Conservation (phyloP, 2,329 filamentous ascomycete species). For the Exutisphaerella laricina region DNA sequence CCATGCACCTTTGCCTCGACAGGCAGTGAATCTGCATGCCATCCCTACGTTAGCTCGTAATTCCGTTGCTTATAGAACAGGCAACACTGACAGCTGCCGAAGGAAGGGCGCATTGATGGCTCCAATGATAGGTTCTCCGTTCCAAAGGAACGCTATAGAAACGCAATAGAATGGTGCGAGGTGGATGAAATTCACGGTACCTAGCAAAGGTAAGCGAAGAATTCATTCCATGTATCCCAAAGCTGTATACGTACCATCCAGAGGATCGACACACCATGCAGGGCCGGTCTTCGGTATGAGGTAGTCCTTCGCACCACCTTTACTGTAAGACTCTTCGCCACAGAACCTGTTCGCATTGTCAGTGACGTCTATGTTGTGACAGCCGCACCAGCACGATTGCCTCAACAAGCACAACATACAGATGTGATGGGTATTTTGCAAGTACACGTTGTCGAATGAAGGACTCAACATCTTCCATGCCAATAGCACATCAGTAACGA, state of each 20-base stretch:
- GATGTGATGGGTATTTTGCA: slow-evolving; percentile 60
- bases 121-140: slow-evolving; percentile 58
- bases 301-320: slow-evolving; percentile 61
- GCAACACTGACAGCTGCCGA: slow-evolving; percentile 15
- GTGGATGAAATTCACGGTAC: slow-evolving; percentile 75
- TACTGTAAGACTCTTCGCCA: slow-evolving; percentile 70
- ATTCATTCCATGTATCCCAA: background rate
- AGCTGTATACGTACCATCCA: slow-evolving; percentile 52
- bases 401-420: slow-evolving; percentile 43
- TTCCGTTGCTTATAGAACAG: background rate
- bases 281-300: slow-evolving; percentile 55
- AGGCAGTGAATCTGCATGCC: slow-evolving; percentile 62
- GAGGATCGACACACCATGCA: slow-evolving; percentile 70
- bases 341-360: slow-evolving; percentile 68
- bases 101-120: slow-evolving; percentile 68
- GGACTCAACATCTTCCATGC: slow-evolving; percentile 57
- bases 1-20: slow-evolving; percentile 61
- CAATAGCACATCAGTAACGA: slow-evolving; percentile 5
- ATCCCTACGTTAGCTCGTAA: slow-evolving; percentile 5
- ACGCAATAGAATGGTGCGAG: slow-evolving; percentile 78
- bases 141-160: slow-evolving; percentile 63
- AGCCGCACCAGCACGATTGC: background rate
- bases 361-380: too few relatives aligned
- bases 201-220: slow-evolving; percentile 25
- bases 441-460: slow-evolving; percentile 50